A percentile compares a stretch with the other conserved stretches of the same genome.
phyloP scores from a whole-genome alignment of 129 eudicot species.

The Flaveria bidentis region DNA sequence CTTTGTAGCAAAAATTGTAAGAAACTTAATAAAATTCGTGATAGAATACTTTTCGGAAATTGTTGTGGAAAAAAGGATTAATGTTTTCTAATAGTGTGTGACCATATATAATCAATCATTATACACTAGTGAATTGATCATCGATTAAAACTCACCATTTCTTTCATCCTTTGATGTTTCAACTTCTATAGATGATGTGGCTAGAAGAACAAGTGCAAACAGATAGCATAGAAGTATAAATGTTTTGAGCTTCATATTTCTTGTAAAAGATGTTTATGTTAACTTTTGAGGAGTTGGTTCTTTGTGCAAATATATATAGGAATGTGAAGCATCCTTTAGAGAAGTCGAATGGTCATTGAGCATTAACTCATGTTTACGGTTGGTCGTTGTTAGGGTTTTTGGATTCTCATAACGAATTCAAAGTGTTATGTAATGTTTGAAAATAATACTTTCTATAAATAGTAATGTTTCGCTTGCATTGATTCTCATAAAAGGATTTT shows the following conservation, averaged over 20 bases:
- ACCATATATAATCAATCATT: too few relatives aligned
- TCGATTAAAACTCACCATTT: background rate
- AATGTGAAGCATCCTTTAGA: background rate
- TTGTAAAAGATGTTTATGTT: background rate
- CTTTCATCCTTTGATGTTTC: background rate
- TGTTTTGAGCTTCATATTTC: constrained; percentile 3
- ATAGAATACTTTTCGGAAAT: too few relatives aligned
- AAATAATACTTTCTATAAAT: constrained; percentile 14
- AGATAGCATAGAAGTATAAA: background rate
- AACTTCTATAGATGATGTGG: background rate
- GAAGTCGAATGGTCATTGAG: background rate
- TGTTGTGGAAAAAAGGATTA: too few relatives aligned
- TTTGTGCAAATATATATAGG: background rate
- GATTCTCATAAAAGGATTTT: background rate
- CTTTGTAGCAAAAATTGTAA: too few relatives aligned
- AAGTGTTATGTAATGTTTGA: constrained; percentile 21
- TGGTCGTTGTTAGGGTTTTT: constrained; percentile 19
- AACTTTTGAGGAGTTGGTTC: background rate
- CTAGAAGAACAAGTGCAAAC: background rate
- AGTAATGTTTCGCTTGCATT: background rate
- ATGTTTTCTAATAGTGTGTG: too few relatives aligned
- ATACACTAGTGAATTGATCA: background rate
- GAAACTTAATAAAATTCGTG: too few relatives aligned
- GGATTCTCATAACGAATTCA: constrained; percentile 23
- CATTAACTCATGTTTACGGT: background rate